Evolutionary conservation across 1,284 basidiomycete genomes (phyloP).

Genomic region (Neonothopanus nambi): DNA sequence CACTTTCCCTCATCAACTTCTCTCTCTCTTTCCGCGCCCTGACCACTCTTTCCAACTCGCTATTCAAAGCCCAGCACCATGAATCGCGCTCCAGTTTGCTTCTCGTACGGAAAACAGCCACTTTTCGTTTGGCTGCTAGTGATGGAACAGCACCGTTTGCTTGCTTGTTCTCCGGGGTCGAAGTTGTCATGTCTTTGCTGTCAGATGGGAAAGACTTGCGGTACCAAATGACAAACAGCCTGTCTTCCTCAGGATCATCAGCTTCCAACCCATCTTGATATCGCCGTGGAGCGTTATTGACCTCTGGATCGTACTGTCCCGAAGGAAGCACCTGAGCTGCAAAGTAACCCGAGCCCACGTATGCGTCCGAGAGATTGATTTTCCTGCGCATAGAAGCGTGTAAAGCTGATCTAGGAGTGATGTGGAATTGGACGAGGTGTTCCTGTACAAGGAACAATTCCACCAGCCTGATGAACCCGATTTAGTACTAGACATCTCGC

Average conservation of each 20-base stretch:
- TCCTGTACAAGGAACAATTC: conserved; percentile 69
- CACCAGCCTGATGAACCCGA: conserved; percentile 47
- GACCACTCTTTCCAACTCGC: conserved; percentile 78
- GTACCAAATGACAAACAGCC: conserved; percentile 72
- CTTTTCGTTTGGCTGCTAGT: conserved; percentile 62
- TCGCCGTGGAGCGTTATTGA: conserved; percentile 55
- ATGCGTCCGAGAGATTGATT: conserved; percentile 72
- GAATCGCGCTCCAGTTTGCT: conserved; percentile 81
- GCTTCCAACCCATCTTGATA: conserved; percentile 81
- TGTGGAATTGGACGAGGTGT: conserved; percentile 62
- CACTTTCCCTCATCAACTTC: conserved; percentile 54
- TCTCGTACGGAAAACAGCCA: conserved; percentile 70
- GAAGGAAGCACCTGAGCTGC: conserved; percentile 65
- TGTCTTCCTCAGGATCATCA: conserved; percentile 76
- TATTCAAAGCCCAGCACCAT: conserved; percentile 86
- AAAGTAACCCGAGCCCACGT: conserved; percentile 75
- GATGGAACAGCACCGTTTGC: conserved; percentile 43
- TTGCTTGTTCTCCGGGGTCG: conserved; percentile 23
- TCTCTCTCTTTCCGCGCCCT: conserved; percentile 60
- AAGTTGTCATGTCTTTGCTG: conserved; percentile 13
- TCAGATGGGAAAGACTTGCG: conserved; percentile 37
- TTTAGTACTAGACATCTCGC: no score
- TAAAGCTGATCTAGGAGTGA: conserved; percentile 49
- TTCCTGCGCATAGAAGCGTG: conserved; percentile 46
- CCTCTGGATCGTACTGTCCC: conserved; percentile 60